Percentiles rank a stretch among this genome's conserved stretches.
phyloP scores from a whole-genome alignment of 192 early-diverging fungal genomes.

The Pilobolus umbonatus region DNA sequence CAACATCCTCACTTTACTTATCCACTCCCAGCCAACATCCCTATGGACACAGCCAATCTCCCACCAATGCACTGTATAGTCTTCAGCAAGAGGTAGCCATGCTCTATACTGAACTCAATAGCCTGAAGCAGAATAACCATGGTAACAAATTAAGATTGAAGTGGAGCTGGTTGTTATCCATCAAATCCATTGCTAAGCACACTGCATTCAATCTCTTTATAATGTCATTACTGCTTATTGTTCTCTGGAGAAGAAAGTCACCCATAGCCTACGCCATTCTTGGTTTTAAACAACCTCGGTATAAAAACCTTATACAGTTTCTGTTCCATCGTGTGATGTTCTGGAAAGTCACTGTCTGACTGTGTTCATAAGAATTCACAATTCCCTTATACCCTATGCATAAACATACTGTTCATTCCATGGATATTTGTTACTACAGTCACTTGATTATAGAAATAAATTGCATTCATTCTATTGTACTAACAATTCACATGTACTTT shows the following conservation, averaged over 20 bases:
- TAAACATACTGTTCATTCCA: too few relatives aligned
- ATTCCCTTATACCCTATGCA: too few relatives aligned
- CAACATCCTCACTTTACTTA: conserved; percentile 8
- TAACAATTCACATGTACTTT: too few relatives aligned
- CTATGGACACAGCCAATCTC: background rate
- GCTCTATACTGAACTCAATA: background rate
- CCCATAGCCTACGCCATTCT: conserved; percentile 29
- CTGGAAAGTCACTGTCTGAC: conserved; percentile 20
- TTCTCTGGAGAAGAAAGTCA: conserved; percentile 16
- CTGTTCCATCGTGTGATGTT: conserved; percentile 7
- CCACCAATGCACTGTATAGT: background rate
- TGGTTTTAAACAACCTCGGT: conserved; percentile 12
- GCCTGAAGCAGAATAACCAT: background rate
- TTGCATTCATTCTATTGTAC: too few relatives aligned
- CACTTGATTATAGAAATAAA: too few relatives aligned
- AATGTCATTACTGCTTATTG: conserved; percentile 19
- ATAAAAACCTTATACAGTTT: conserved; percentile 7
- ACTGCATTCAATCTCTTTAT: conserved; percentile 21
- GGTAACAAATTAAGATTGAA: background rate
- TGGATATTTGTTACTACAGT: too few relatives aligned
- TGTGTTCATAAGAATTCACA: too few relatives aligned
- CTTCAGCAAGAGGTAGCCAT: background rate
- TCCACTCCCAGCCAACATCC: conserved; percentile 5
- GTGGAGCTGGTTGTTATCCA: conserved; percentile 3
- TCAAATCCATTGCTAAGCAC: conserved; percentile 26